Conservation (phyloP, 768 basidiomycete genomes). For the Boletus reticuloceps region DNA sequence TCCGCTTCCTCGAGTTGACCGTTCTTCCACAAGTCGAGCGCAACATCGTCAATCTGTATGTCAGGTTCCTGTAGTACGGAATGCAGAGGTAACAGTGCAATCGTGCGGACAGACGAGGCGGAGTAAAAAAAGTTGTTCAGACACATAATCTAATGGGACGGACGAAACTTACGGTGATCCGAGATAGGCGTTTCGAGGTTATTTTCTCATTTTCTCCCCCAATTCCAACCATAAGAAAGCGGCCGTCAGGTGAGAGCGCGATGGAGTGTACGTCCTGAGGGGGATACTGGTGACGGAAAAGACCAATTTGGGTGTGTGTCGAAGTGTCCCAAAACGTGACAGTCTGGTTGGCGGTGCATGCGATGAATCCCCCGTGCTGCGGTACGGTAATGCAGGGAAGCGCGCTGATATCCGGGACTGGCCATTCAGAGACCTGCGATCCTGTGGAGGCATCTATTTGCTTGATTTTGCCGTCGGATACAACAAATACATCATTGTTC, state of each 20-base stretch:
- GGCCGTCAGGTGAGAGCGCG: not conserved
- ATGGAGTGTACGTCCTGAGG: not conserved
- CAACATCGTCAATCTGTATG: not conserved
- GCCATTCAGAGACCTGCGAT: not conserved
- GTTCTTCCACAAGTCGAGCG: not conserved
- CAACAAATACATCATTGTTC: not conserved
- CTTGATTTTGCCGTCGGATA: not conserved
- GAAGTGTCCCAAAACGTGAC: conserved; percentile 4
- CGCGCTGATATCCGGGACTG: not conserved
- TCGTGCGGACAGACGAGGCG: too few relatives aligned
- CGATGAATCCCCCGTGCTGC: not conserved
- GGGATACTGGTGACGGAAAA: not conserved
- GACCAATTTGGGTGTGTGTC: not conserved
- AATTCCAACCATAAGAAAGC: not conserved
- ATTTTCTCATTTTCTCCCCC: not conserved
- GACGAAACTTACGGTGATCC: not conserved
- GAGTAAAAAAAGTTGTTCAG: too few relatives aligned
- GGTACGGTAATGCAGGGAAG: not conserved
- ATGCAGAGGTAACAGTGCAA: too few relatives aligned
- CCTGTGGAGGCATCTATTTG: not conserved
- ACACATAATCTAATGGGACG: not conserved
- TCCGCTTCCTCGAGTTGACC: not conserved
- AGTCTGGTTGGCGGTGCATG: not conserved
- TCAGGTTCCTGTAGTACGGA: not conserved
- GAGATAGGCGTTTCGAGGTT: not conserved